Base-by-base conservation (phyloP, 495 filamentous ascomycete species). In the Geoglossum glabrum region DNA sequence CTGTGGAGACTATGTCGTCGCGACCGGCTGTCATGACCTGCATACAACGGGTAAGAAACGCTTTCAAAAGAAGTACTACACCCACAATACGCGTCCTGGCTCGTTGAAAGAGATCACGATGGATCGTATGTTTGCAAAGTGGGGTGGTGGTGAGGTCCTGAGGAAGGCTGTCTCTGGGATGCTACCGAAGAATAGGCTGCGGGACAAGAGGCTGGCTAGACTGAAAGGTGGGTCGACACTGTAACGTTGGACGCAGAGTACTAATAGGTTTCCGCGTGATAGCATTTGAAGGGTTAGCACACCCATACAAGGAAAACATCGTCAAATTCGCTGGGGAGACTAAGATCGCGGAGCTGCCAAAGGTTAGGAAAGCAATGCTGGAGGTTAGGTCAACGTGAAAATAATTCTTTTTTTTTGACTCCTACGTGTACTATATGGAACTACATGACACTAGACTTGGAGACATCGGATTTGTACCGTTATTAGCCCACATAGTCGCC, bases 1-100 rank as follows among this genome's bases (percentile, higher is more conserved):
- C 76, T 97, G 93, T 77, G 92, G 92, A 59, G 92, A 98, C 80
- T 98, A 98, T 70, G 90, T 98, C 5, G 92, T 98, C 0, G 90
- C 90, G 6, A 84, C 84, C 31, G 81, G 85, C 64, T 98, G 92
- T 76, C 78, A 83, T 55, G 82, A 87, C 59, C 77, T 98, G 38
- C 81, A 85, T 71, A 84, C 81, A 21, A 96, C 93, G 33, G 92
- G 92, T 62, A 85, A 84, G 71, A 98, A 98, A 75, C 82, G 80
- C 63, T 79, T 77, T 67, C 86, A 94, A 74, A 98, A 98, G 78
- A 80, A 79, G 66, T 98, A 98, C 78, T 93, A 95, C 73, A 77
- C 81, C 50, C 90, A 96, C 72, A 94, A 81, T 59, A 96, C 92
- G 30, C 76, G 87, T 5, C 92, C 92, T 4, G 92, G 92, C 59